Evolutionary conservation across 1,284 basidiomycete species (phyloP), one percentile per base, ranked within the genome.

Genomic region (Pisolithus thermaeus): DNA sequence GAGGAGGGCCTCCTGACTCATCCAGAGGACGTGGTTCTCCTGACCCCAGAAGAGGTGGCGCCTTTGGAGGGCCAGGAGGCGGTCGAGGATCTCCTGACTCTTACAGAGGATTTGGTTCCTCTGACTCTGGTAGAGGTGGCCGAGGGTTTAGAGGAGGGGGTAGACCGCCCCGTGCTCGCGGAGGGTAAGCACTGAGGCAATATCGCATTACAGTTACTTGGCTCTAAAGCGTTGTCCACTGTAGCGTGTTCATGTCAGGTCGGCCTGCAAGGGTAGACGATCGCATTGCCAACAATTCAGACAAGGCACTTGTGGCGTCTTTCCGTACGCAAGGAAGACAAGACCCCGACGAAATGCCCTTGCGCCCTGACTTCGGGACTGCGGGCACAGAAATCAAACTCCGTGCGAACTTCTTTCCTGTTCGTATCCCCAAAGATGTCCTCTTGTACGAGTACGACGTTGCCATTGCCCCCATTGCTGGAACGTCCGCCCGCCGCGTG

Each of bases 391-490:
- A 66, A 30, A 79, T 89, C 66, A 83, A 77, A 56, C 71, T 90
- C 37, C 80, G 87, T 12, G 73, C 86, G 12, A 90, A 90, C 58
- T 88, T 83, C 70, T 90, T 90, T 68, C 80, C 87, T 1, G 73
- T 90, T 18, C 73, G 73, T 39, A 69, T 87, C 16, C 81, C 83
- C 1, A 80, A 81, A 48, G 76, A 73, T 0, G 9, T 30, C 28
- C 76, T 80, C 1, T 58, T 88, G 9, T 80, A 74, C 60, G 87
- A 90, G 56, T 90, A 90, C 57, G 80, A 84, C 55, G 77, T 90
- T 8, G 60, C 73, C 2, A 80, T 89, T 32, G 67, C 78, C 0
- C 87, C 87, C 2, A 61, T 66, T 7, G 69, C 72, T 3, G 78
- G 72, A 5, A 75, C 74, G 14, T 65, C 76, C 3, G 66, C 72